Evolutionary conservation across 2,329 filamentous ascomycete species (phyloP).

Genomic region (Aspergillus sp.): DNA sequence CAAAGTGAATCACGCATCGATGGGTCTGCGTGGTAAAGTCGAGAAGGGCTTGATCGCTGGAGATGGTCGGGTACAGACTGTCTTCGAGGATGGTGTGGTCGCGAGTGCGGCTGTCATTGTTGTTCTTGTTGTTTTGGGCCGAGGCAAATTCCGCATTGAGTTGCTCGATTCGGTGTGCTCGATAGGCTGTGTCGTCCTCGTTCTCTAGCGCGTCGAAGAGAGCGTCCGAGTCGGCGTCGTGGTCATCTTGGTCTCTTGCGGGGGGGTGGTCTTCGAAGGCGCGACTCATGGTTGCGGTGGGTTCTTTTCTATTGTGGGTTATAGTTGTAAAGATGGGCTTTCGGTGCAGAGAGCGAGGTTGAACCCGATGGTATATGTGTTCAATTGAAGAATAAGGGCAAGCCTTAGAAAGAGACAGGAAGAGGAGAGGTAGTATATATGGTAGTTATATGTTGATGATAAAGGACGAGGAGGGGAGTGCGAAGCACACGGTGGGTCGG

Average conservation of each 20-base stretch:
- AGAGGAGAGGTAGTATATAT: neutral
- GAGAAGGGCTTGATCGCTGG: conserved; percentile 59
- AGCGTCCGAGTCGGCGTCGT: conserved; percentile 57
- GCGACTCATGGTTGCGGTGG: conserved; percentile 11
- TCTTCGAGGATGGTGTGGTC: conserved; percentile 25
- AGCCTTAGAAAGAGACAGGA: neutral
- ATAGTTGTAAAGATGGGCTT: neutral
- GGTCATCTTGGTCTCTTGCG: conserved; percentile 41
- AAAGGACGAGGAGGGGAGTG: no score
- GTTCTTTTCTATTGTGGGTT: no score
- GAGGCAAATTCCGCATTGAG: conserved; percentile 59
- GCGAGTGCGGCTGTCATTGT: conserved; percentile 22
- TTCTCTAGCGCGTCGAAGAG: conserved; percentile 60
- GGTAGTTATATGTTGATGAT: neutral
- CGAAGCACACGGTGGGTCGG: neutral
- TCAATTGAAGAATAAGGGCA: neutral
- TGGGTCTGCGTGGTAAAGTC: conserved; percentile 62
- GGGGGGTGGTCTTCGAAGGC: conserved; percentile 35
- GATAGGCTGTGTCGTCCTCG: conserved; percentile 57
- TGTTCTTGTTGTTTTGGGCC: conserved; percentile 39
- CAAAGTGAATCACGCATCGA: conserved; percentile 64
- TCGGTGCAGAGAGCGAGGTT: neutral
- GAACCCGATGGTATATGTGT: neutral
- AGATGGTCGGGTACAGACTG: conserved; percentile 40
- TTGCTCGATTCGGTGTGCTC: conserved; percentile 60